Evolutionary conservation across 2,329 filamentous ascomycete species (phyloP).

Genomic region (Claviceps arundinis): DNA sequence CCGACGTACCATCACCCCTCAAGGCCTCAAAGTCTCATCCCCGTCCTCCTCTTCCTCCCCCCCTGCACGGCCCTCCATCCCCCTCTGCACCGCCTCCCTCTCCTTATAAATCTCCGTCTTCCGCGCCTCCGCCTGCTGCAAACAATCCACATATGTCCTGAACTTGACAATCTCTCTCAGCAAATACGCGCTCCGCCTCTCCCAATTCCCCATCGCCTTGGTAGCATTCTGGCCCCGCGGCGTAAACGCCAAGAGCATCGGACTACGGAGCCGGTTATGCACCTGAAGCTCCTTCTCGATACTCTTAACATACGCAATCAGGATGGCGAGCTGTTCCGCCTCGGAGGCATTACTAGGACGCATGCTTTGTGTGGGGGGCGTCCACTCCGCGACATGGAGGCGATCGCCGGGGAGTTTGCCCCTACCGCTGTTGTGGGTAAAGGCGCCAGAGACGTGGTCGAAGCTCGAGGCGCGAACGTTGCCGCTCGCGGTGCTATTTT

Average conservation of each 20-base stretch:
- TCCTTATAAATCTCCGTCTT: constrained; percentile 60
- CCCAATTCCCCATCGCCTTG: constrained; percentile 93
- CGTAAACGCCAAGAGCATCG: constrained; percentile 83
- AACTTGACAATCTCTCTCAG: constrained; percentile 94
- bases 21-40: constrained; percentile 22
- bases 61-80: constrained; percentile 29
- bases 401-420: constrained; percentile 71
- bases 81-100: constrained; percentile 37
- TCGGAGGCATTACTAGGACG: constrained; percentile 69
- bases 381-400: constrained; percentile 76
- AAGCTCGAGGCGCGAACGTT: constrained; percentile 45
- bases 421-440: constrained; percentile 34
- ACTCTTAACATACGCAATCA: constrained; percentile 67
- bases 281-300: constrained; percentile 75
- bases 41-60: constrained; percentile 21
- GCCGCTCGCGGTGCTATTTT: constrained; percentile 34
- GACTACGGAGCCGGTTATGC: constrained; percentile 77
- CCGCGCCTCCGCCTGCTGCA: constrained; percentile 55
- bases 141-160: constrained; percentile 79
- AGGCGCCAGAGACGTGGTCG: constrained; percentile 42
- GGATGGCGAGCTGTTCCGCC: constrained; percentile 62
- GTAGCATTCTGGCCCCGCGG: constrained; percentile 66
- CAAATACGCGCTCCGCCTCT: constrained; percentile 85
- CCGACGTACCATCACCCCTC: constrained; percentile 3
- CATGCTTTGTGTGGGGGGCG: constrained; percentile 79